phyloP scores from a whole-genome alignment of 495 filamentous ascomycete genomes.

The Aspergillus ellipticus region DNA sequence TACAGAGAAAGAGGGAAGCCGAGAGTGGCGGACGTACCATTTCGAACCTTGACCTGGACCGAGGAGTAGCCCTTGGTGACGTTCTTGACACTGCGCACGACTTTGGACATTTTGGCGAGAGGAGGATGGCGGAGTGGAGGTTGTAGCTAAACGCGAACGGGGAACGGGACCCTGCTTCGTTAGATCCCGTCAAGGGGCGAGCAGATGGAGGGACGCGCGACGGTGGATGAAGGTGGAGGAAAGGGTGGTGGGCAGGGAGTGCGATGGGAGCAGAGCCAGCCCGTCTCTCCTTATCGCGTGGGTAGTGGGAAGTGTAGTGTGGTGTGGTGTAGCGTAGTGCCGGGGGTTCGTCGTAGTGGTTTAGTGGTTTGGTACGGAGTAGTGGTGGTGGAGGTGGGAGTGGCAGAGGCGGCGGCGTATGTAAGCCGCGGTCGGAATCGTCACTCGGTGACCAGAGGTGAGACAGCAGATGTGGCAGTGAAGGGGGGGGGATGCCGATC shows the following conservation, averaged over 20 bases:
- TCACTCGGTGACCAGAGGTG: background rate
- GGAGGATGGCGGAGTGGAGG: conserved; percentile 1
- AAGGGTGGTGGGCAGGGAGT: conserved; percentile 10
- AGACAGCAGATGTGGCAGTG: background rate
- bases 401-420: conserved; percentile 13
- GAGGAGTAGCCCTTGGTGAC: conserved; percentile 98
- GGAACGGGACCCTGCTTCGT: background rate
- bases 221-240: background rate
- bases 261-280: conserved; percentile 13
- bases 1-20: background rate
- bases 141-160: conserved; percentile 17
- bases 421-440: conserved; percentile 16
- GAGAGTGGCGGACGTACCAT: conserved; percentile 62
- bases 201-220: conserved; percentile 2
- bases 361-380: background rate
- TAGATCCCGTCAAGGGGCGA: conserved; percentile 7
- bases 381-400: conserved; percentile 1
- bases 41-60: conserved; percentile 98
- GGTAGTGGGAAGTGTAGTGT: too few relatives aligned
- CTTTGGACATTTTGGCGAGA: conserved; percentile 77
- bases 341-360: too few relatives aligned
- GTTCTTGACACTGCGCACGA: conserved; percentile 98
- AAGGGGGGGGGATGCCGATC: background rate
- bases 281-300: conserved; percentile 12
- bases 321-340: too few relatives aligned